Base-by-base conservation (phyloP, 371 early-diverging fungal species). In the Mucor circinelloides region DNA sequence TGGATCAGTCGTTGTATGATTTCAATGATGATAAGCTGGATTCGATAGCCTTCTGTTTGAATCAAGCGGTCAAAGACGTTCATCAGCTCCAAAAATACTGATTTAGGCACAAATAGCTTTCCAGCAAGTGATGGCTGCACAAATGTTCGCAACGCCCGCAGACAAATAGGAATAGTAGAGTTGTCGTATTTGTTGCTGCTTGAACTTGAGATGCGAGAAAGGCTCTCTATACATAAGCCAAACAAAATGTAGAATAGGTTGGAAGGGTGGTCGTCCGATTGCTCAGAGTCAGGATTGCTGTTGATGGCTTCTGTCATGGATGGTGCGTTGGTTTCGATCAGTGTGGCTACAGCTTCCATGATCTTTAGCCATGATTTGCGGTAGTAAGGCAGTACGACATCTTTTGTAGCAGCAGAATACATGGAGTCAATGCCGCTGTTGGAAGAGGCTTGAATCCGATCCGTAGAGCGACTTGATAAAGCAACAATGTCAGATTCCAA, bases 151-250 rank as follows among this genome's bases (percentile, higher is more conserved):
- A 85, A 64, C 0, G 82, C 74, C 10, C 69, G 67, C 9, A 84
- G 65, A 67, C 81, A 84, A 23, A 82, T 77, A 0, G 70, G 68
- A 57, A 83, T 72, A 2, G 78, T 72, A 0, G 76, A 57, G 5
- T 74, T 69, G 31, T 79, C 78, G 6, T 72, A 66, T 9, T 70
- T 75, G 23, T 71, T 72, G 42, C 73, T 71, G 28, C 81, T 81
- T 6, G 76, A 71, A 50, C 78, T 77, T 0, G 80, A 79, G 0
- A 78, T 76, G 21, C 81, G 77, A 0, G 90, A 85, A n/a, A 88
- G 64, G 31, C 81, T 81, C 69, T 90, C 90, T 28, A 90, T 79
- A 57, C 90, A 89, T 1, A 92, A 70, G 21, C 92, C 91, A 69
- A 86, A 83, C 4, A 92, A 63, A 30, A 89, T 77, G 64, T 75